Evolutionary conservation across 2,329 filamentous ascomycete genomes (phyloP).

Genomic region (Atkinsonella hypoxylon): DNA sequence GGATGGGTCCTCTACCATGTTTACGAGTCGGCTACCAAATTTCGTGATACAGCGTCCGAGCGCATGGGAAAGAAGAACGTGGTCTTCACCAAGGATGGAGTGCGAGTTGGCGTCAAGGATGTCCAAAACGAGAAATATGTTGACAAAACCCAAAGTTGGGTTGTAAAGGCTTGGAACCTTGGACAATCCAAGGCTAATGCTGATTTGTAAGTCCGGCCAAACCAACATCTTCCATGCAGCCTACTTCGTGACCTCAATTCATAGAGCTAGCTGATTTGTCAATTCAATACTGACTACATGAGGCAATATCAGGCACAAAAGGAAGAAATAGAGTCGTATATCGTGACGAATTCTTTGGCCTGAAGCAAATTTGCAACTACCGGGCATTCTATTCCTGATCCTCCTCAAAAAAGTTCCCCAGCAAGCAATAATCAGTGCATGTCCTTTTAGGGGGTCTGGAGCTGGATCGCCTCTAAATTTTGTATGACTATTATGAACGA

Average conservation of each 20-base stretch:
- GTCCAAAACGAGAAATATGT: conserved; percentile 58
- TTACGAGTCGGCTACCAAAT: conserved; percentile 54
- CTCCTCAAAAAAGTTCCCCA: background rate
- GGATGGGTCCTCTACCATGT: conserved; percentile 62
- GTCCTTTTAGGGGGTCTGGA: background rate
- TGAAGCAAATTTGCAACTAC: too few species aligned
- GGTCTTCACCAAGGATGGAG: conserved; percentile 61
- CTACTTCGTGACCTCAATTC: too few species aligned
- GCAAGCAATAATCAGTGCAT: background rate
- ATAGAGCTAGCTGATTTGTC: too few species aligned
- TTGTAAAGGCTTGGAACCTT: conserved; percentile 56
- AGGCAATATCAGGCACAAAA: conserved; percentile 3
- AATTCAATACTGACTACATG: background rate
- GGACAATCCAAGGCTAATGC: conserved; percentile 20
- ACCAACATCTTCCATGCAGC: too few species aligned
- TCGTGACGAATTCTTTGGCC: too few species aligned
- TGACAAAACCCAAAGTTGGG: conserved; percentile 58
- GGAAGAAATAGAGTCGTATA: conserved; percentile 5
- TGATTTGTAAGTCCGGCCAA: conserved; percentile 14
- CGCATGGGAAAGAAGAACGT: conserved; percentile 68
- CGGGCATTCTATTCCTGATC: too few species aligned
- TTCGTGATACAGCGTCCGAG: conserved; percentile 52
- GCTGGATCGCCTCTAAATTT: background rate
- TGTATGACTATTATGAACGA: background rate
- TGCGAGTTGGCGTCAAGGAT: conserved; percentile 60